These are phyloP conservation scores for Microbotryum scabiosae DNA, from an alignment of 1,284 basidiomycete genomes.

Conservation along the genomic window DNA sequence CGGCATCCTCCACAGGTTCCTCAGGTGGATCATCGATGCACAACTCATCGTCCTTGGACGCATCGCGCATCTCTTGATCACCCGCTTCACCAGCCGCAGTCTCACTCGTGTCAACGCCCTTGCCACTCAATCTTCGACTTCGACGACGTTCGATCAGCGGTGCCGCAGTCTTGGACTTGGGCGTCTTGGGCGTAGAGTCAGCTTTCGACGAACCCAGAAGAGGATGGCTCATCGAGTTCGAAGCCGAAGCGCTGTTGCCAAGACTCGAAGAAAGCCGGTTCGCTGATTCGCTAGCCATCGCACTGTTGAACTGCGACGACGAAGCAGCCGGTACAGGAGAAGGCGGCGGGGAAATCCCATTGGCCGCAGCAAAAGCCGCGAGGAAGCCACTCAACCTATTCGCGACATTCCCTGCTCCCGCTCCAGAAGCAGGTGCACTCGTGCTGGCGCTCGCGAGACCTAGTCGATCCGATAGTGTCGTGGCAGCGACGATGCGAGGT, in stretches of 20 bases:
- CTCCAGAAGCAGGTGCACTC: neutral
- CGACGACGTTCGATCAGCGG: constrained; percentile 50
- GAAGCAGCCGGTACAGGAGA: neutral
- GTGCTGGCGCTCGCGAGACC: neutral
- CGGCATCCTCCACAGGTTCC: constrained; percentile 4
- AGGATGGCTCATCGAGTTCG: constrained; percentile 32
- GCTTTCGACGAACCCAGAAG: constrained; percentile 39
- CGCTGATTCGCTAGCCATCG: neutral
- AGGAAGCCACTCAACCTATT: constrained; percentile 77
- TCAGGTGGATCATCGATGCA: constrained; percentile 5
- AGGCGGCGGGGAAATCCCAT: constrained; percentile 30
- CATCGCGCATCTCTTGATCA: constrained; percentile 20
- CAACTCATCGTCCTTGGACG: constrained; percentile 20
- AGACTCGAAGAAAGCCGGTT: constrained; percentile 18
- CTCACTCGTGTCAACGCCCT: constrained; percentile 44
- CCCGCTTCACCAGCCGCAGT: constrained; percentile 35
- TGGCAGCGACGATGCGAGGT: constrained; percentile 71
- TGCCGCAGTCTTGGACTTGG: constrained; percentile 19
- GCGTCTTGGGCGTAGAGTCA: neutral
- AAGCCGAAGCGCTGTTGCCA: constrained; percentile 37
- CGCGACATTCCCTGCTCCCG: constrained; percentile 10
- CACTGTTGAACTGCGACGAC: neutral
- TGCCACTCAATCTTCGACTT: constrained; percentile 72
- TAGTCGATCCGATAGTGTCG: constrained; percentile 38
- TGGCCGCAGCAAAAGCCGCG: constrained; percentile 69